A percentile compares a stretch with the other conserved stretches of the same genome.
Evolutionary conservation across 177 flowering plant genomes (phyloP).

Genomic region (Vitis hybrid): DNA sequence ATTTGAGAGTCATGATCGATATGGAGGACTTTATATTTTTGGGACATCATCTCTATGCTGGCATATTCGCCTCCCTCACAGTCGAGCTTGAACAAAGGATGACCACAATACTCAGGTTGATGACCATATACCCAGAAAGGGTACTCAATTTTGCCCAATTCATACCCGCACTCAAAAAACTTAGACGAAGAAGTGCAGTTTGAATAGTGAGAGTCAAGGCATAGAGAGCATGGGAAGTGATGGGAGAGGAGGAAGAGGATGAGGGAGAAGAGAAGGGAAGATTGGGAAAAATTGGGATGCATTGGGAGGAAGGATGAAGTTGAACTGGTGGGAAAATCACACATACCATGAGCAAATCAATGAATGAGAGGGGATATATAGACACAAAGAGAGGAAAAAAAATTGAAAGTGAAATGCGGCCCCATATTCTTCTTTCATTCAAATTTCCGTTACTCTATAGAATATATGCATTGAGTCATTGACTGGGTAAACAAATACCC

Average conservation of each 20-base stretch:
- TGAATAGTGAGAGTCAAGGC: neutral
- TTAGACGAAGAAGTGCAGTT: neutral
- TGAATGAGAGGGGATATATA: too few relatives aligned
- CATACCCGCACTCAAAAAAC: neutral
- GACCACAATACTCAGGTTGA: conserved; percentile 10
- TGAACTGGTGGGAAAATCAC: too few relatives aligned
- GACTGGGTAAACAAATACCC: too few relatives aligned
- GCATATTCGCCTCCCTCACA: neutral
- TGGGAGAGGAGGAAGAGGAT: neutral
- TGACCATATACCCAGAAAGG: conserved; percentile 15
- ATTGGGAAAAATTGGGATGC: neutral
- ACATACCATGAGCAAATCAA: too few relatives aligned
- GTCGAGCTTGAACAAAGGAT: neutral
- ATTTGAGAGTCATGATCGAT: neutral
- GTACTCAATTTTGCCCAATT: neutral
- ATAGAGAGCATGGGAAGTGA: neutral
- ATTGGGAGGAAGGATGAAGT: too few relatives aligned
- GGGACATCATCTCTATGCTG: neutral
- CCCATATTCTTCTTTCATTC: too few relatives aligned
- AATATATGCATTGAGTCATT: too few relatives aligned
- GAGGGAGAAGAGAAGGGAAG: neutral
- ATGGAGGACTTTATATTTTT: neutral
- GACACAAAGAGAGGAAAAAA: too few relatives aligned
- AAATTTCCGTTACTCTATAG: too few relatives aligned
- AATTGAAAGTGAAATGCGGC: too few relatives aligned